Base-by-base conservation (phyloP, 2,329 filamentous ascomycete genomes). In the Clonostachys chloroleuca region DNA sequence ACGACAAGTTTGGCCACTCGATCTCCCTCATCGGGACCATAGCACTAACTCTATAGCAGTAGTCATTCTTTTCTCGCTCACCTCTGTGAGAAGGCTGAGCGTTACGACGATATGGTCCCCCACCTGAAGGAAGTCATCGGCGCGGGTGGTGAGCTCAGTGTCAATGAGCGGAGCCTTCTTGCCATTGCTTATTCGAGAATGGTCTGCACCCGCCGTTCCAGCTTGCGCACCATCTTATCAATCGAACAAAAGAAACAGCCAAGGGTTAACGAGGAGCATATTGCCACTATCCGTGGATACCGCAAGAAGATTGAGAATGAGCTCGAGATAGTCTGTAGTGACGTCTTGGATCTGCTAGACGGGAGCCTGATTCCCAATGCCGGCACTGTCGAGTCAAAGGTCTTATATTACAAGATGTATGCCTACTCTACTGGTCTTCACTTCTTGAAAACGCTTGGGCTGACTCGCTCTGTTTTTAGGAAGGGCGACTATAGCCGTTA, bases 81-180 rank as follows among this genome's bases (percentile, higher is more conserved):
- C 80, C 91, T 99, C 71, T 97, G 94, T 83, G 94, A 97, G 88
- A 94, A 99, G 86, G 94, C 94, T 71, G 94, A 97, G 84, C 92
- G 92, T 70, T 99, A 99, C 78, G 94, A 99, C 92, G 94, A 97
- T 79, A 97, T 97, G 92, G 92, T 97, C 63, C 91, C 86, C 69
- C 96, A 92, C 80, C 97, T 97, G 94, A 97, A 97, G 89, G 91
- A 96, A 87, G 92, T 97, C 65, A 92, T 92, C 74, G 95, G 96
- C 78, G 70, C 86, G 60, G 82, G 80, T 59, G 80, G 81, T 63
- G 88, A 92, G 74, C 86, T 92, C 65, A 86, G 84, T 56, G 92
- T 97, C 62, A 92, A 97, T 73, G 94, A 99, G 86, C 90, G 92
- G 73, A 97, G 97, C 79, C 88, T 99, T 56, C 86, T 99, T 58